Conservation (phyloP, 345 rosid genomes). For the Aquilaria yunnanensis region DNA sequence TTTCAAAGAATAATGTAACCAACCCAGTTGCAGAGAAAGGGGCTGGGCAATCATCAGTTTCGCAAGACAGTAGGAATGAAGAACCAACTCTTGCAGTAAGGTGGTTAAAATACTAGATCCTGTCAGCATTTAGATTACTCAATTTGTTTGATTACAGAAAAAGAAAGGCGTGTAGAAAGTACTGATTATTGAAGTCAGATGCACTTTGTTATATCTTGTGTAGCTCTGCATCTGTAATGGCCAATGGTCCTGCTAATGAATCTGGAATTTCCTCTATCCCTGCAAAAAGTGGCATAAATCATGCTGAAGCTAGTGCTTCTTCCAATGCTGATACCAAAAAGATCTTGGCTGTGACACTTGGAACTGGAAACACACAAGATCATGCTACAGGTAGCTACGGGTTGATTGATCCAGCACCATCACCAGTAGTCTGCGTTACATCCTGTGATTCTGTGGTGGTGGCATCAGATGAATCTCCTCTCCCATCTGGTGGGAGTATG, state of each 20-base stretch:
- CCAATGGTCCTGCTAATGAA: slow-evolving; percentile 40
- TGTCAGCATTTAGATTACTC: slow-evolving; percentile 7
- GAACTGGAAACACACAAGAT: slow-evolving; percentile 29
- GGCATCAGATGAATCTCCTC: slow-evolving; percentile 38
- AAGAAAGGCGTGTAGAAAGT: background rate
- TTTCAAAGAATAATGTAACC: slow-evolving; percentile 46
- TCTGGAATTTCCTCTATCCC: slow-evolving; percentile 32
- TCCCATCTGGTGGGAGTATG: slow-evolving; percentile 33
- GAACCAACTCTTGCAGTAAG: slow-evolving; percentile 37
- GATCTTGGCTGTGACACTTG: slow-evolving; percentile 29
- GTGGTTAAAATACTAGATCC: slow-evolving; percentile 24
- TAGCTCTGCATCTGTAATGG: slow-evolving; percentile 39
- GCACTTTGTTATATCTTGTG: slow-evolving; percentile 15
- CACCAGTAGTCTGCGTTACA: slow-evolving; percentile 47
- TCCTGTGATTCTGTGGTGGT: slow-evolving; percentile 58
- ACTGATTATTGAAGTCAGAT: too few relatives aligned
- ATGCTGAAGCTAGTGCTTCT: slow-evolving; percentile 30
- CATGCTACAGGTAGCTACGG: slow-evolving; percentile 31
- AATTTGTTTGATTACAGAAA: background rate
- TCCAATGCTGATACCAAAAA: slow-evolving; percentile 34
- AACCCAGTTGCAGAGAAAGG: slow-evolving; percentile 50
- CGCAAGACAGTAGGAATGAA: slow-evolving; percentile 38
- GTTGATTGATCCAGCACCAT: slow-evolving; percentile 37
- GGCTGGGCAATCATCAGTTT: slow-evolving; percentile 33
- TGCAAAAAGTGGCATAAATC: slow-evolving; percentile 27